Conservation (phyloP, 305 asterid species). For the Fraxinus platypoda region DNA sequence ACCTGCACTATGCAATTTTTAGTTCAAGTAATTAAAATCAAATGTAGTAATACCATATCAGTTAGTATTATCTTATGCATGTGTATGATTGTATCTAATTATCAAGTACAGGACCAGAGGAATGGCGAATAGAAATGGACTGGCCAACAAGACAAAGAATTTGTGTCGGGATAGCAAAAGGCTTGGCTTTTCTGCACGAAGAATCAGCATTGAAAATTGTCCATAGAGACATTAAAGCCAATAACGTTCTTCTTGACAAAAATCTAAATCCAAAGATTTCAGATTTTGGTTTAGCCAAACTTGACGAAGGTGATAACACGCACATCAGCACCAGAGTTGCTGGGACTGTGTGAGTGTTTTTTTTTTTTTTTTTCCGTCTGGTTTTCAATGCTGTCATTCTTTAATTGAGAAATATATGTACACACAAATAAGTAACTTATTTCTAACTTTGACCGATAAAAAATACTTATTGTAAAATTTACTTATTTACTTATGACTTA, state of each 20-base stretch:
- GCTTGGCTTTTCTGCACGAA: constrained; percentile 54
- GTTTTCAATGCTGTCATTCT: neutral
- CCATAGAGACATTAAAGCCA: constrained; percentile 61
- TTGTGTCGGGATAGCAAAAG: constrained; percentile 50
- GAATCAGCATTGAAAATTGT: constrained; percentile 58
- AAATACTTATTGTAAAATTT: neutral
- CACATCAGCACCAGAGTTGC: constrained; percentile 56
- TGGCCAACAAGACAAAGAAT: constrained; percentile 48
- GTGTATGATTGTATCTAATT: neutral
- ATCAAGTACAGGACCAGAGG: constrained; percentile 42
- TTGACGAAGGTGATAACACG: constrained; percentile 52
- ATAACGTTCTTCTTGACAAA: constrained; percentile 50
- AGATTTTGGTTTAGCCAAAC: constrained; percentile 66
- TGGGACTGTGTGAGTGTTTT: constrained; percentile 50
- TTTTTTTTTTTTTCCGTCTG: neutral
- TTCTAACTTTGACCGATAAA: neutral
- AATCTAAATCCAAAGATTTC: constrained; percentile 59
- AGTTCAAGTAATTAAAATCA: neutral
- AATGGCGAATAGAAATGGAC: constrained; percentile 37
- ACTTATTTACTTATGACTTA: neutral
- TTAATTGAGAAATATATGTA: neutral
- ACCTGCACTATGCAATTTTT: neutral
- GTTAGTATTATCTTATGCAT: neutral
- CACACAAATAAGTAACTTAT: neutral
- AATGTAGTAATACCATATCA: neutral